Evolutionary conservation across 176 grass and related monocot genomes (phyloP), one percentile per base, ranked within the genome.

Genomic region (Echinochloa phyllopogon): DNA sequence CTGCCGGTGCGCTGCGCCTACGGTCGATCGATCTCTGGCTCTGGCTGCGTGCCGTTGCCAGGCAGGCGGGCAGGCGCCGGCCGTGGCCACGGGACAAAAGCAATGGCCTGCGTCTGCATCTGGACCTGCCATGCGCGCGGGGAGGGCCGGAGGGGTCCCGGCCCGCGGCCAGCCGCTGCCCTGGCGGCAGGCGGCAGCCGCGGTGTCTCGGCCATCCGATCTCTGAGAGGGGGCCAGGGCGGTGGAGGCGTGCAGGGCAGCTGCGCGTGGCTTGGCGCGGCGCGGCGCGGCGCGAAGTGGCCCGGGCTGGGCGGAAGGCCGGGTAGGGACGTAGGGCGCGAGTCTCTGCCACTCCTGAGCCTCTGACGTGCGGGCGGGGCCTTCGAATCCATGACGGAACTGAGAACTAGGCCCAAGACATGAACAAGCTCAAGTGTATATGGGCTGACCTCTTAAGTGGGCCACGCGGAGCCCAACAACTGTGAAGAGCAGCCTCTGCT

Each of bases 31-130:
- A 61, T 61, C 55, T 27, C 56, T 61, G 56, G 53, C 40, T 11
- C 50, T 6, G 44, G 24, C 52, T 53, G 47, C 20, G 3, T n/a
- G n/a, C n/a, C n/a, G n/a, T n/a, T n/a, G n/a, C 68, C 53, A 56
- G 53, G 18, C 53, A 56, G 59, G 68, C 76, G 24, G n/a, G n/a
- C n/a, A 10, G 40, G 57, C 76, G 52, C 20, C 43, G 69, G 69
- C 69, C 36, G 65, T 76, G 69, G 62, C 77, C 52, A 61, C 74
- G 21, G 86, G 80, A 64, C 80, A 88, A 72, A 78, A 78, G 72
- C 73, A 78, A 77, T 62, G 63, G 69, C 58, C 39, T 43, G 71
- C 67, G 6, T 24, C 38, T 48, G 44, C 52, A 55, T 53, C 25
- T n/a, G n/a, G n/a, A n/a, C n/a, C n/a, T 44, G 67, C 67, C 67